Percentiles rank a stretch among this genome's conserved stretches.
Conservation (phyloP, 129 eudicot genomes). For the Lactuca sativa region DNA sequence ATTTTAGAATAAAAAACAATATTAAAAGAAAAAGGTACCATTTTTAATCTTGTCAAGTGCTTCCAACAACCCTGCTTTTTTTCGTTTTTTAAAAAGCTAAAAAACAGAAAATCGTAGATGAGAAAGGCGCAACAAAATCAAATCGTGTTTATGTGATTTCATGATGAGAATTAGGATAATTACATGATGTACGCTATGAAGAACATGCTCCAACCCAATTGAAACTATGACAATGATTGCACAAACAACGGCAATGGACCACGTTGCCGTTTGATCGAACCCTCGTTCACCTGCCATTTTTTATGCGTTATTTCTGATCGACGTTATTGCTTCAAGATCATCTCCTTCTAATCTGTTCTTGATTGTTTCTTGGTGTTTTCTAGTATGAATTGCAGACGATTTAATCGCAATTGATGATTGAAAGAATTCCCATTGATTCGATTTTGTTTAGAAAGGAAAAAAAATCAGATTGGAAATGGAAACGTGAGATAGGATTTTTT, state of each 20-base stretch:
- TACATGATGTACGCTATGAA: constrained; percentile 64
- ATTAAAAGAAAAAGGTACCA: constrained; percentile 40
- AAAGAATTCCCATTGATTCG: constrained; percentile 3
- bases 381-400: constrained; percentile 6
- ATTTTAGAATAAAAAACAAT: not conserved
- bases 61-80: constrained; percentile 67
- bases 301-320: constrained; percentile 3
- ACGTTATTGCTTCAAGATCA: constrained; percentile 16
- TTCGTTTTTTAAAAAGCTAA: constrained; percentile 48
- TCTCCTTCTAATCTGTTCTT: constrained; percentile 9
- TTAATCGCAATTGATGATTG: not conserved
- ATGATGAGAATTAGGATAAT: not conserved
- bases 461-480: constrained; percentile 20
- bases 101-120: constrained; percentile 3
- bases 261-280: constrained; percentile 81
- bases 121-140: not conserved
- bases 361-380: constrained; percentile 11
- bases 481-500: constrained; percentile 20
- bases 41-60: constrained; percentile 84
- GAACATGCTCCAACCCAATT: constrained; percentile 55
- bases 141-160: not conserved
- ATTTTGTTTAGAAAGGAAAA: not conserved
- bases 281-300: constrained; percentile 44
- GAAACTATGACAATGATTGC: constrained; percentile 71
- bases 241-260: constrained; percentile 76